phyloP scores from a whole-genome alignment of 2,329 filamentous ascomycete species.

The Bertia moriformis region DNA sequence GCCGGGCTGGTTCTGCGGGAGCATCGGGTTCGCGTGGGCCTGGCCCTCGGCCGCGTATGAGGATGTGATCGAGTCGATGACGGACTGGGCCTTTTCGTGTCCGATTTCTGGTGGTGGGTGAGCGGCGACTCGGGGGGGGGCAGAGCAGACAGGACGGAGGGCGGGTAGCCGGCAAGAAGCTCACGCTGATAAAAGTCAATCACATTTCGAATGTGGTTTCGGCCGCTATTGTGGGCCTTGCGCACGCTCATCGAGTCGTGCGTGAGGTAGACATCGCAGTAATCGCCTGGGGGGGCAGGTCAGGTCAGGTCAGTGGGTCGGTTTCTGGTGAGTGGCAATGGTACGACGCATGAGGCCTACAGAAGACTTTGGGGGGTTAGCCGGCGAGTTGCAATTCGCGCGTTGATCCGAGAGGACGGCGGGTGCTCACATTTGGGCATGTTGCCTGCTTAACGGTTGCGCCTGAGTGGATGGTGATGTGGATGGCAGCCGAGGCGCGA shows the following conservation, averaged over 20 bases:
- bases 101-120: constrained; percentile 65
- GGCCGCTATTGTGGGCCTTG: constrained; percentile 91
- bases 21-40: constrained; percentile 71
- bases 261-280: constrained; percentile 99
- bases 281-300: constrained; percentile 63
- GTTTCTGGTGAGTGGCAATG: too few relatives aligned
- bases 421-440: constrained; percentile 74
- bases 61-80: constrained; percentile 94
- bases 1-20: constrained; percentile 52
- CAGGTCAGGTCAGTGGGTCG: too few relatives aligned
- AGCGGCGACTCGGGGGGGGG: constrained; percentile 1
- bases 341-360: constrained; percentile 29
- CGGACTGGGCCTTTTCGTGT: constrained; percentile 93
- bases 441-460: too few relatives aligned
- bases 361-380: too few relatives aligned
- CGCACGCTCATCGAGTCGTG: constrained; percentile 99
- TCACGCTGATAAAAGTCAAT: constrained; percentile 94
- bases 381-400: too few relatives aligned
- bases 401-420: constrained; percentile 4
- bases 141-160: neutral
- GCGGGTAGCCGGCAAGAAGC: constrained; percentile 9
- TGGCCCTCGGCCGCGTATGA: constrained; percentile 93
- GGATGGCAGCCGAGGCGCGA: too few relatives aligned
- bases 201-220: constrained; percentile 94
- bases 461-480: too few relatives aligned